Base-by-base conservation (phyloP, 371 early-diverging fungal genomes). In the Syncephalastrum contaminatum region DNA sequence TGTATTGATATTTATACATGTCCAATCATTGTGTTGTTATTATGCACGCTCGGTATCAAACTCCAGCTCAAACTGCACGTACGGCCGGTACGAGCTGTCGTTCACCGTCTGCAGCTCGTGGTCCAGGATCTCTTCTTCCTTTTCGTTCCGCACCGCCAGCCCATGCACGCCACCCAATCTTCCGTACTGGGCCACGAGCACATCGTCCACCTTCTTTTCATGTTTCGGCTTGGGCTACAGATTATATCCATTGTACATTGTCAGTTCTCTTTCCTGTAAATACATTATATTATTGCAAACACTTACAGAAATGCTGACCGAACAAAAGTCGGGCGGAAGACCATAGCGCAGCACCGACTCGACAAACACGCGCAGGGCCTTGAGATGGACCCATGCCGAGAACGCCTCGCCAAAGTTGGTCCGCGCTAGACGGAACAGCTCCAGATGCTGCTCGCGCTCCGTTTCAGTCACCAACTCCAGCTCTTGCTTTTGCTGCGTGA, bases 291-390 rank as follows among this genome's bases (percentile, higher is more conserved):
- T 53, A 0, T 40, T 22, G 8, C 13, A 1, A 15, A 15, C 6
- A 43, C 60, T 25, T 48, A 90, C 90, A 70, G 84, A 85, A 56
- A 97, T 82, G 8, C 90, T 66, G 60, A 91, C 87, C 2, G 95
- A 83, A 56, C 90, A 82, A 67, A 95, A 98, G 64, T 97, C 92
- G 18, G 97, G 94, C 20, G 99, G 96, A 18, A 97, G 80, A 20
- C 99, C 99, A 67, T 97, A 97, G 51, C 98, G 93, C 64, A 98
- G 73, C 0, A 98, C 86, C n/a, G 93, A 93, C 68, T 98, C 99
- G 25, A 96, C 95, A 81, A 92, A 96, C 27, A 94, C 86, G 7
- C 98, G 86, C 43, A 98, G 72, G 0, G 90, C 91, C 73, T 97
- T 98, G 57, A 95, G 65, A 60, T 98, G 99, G 30, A 94, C 75